Base-by-base conservation (phyloP, 768 basidiomycete genomes). In the Lactarius psammicola region DNA sequence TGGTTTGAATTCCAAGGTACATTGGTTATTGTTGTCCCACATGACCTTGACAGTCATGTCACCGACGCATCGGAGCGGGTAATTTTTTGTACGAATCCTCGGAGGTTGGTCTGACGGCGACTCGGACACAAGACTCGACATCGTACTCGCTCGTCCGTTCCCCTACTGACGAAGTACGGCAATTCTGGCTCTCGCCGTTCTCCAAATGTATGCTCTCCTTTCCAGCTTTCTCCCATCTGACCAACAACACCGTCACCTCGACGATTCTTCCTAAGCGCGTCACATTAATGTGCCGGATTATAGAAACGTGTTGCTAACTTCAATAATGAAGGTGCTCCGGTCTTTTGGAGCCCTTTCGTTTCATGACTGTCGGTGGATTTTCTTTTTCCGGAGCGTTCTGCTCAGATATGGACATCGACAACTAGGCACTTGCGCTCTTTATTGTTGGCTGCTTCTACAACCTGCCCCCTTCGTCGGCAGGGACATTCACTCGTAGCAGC, bases 401-500 rank as follows among this genome's bases (percentile, higher is more conserved):
- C 17, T 34, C 18, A 26, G 28, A 31, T 55, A 49, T 28, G 33
- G 42, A 59, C n/a, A 6, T 49, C 11, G 4, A 28, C 13, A 26
- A 51, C 11, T 55, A 69, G 68, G 44, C 9, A 23, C 75, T 88
- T 26, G 81, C 87, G 15, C 71, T 92, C 56, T 82, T 92, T 55
- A 79, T 91, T 70, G 93, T 92, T 36, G 87, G 82, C 6, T 85
- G 87, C 15, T 97, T 85, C 79, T 85, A 86, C 71, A 85, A 89
- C 58, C 80, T 90, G 54, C 92, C 92, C 1, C 72, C 82, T 13
- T 87, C 89, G 0, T 85, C 94, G 4, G 82, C 84, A 36, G 95
- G 95, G 53, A 92, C 88, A 0, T 97, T 97, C 78, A 94, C 94
- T 30, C 86, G 94, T 67, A 92, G 91, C 51, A 82, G 90, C 76